Evolutionary conservation across 2,329 filamentous ascomycete genomes (phyloP), one percentile per base, ranked within the genome.

Genomic region (Beauveria sp.): DNA sequence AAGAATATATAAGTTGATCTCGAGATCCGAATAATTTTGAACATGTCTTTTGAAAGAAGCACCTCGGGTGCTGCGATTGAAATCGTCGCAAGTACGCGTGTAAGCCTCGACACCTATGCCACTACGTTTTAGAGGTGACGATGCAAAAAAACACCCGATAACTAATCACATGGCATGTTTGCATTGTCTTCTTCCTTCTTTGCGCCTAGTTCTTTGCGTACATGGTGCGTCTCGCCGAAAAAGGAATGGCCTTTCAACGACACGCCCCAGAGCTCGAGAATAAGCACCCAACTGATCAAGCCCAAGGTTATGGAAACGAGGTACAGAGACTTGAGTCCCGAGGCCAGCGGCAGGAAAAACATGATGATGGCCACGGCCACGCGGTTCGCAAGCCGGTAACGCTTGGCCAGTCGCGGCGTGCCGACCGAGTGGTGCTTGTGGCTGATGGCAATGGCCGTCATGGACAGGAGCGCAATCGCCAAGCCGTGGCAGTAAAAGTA

Each of bases 401-500:
- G 70, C 69, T 84, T 84, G 58, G 73, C 73, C 63, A 83, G 70
- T 2, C 83, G 81, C 31, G 79, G 75, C 6, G 75, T 76, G 2
- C 77, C 71, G 18, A 80, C 74, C 26, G 77, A 74, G 65, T 82
- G 83, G 72, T 87, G 85, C 43, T 79, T 73, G 67, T 88, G 85
- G 14, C 76, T 76, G 20, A 79, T 67, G 1, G 82, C 79, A 54
- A 88, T 86, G 58, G 81, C 65, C 9, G 72, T 75, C 79, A 86
- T 86, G 66, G 74, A 79, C 12, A 80, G 68, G 5, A 88, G 72
- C 0, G 83, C 77, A 16, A 84, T 72, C 26, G 80, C 83, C 2
- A 87, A 75, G 1, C 86, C 85, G n/a, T 76, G 78, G 69, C 84
- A 88, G 70, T 88, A 88, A 71, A 84, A 88, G 77, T 83, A 86